A percentile compares a stretch with the other conserved stretches of the same genome.
phyloP scores from a whole-genome alignment of 176 grass and related monocot genomes.

The Zea luxurians region DNA sequence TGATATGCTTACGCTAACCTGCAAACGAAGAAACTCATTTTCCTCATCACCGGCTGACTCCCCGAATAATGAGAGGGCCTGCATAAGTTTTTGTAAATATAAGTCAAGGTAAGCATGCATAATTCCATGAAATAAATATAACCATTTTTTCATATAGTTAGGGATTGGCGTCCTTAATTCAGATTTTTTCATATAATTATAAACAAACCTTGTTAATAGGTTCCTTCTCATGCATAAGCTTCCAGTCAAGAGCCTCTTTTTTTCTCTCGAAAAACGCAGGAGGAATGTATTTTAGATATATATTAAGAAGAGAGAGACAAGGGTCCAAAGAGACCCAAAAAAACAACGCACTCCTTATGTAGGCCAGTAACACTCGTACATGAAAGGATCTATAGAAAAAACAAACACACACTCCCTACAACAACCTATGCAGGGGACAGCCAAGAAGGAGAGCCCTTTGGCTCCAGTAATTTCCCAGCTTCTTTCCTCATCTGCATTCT shows the following conservation, averaged over 20 bases:
- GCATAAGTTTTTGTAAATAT: constrained; percentile 16
- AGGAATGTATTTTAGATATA: too few species aligned
- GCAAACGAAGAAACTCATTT: constrained; percentile 89
- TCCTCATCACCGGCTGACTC: constrained; percentile 72
- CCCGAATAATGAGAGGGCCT: constrained; percentile 69
- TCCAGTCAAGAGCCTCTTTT: constrained; percentile 97
- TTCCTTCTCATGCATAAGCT: constrained; percentile 94
- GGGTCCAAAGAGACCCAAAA: too few species aligned
- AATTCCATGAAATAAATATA: not conserved
- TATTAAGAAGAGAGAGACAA: too few species aligned
- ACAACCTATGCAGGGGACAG: too few species aligned
- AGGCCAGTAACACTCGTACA: too few species aligned
- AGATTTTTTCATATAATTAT: not conserved
- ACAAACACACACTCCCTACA: too few species aligned
- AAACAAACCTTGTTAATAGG: constrained; percentile 57
- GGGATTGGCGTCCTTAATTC: constrained; percentile 1
- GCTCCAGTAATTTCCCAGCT: too few species aligned
- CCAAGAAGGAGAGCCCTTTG: too few species aligned
- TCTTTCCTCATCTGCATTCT: too few species aligned
- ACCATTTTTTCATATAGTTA: not conserved
- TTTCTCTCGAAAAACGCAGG: too few species aligned
- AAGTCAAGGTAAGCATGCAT: not conserved
- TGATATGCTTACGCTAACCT: constrained; percentile 48
- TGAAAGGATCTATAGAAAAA: too few species aligned
- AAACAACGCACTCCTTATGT: too few species aligned